Percentiles rank a stretch among this genome's conserved stretches.
Evolutionary conservation across 2,329 filamentous ascomycete genomes (phyloP).

Genomic region (Fusarium setosum): DNA sequence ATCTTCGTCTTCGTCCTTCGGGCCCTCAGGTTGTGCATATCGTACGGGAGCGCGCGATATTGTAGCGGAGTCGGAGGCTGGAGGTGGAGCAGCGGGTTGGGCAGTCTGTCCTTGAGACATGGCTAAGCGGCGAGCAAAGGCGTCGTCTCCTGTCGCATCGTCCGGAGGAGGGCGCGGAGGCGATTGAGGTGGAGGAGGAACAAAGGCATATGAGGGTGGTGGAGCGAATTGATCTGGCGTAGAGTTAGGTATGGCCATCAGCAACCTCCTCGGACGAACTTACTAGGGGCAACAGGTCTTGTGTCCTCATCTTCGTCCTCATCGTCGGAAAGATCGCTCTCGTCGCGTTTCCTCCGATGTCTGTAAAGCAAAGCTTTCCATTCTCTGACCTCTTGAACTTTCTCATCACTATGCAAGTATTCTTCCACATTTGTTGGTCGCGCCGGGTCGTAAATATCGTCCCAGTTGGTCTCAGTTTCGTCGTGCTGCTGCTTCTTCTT

Average conservation of each 20-base stretch:
- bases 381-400: constrained; percentile 80
- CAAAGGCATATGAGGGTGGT: constrained; percentile 66
- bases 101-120: constrained; percentile 60
- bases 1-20: constrained; percentile 51
- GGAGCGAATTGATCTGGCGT: constrained; percentile 69
- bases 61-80: constrained; percentile 61
- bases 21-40: constrained; percentile 60
- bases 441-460: constrained; percentile 89
- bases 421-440: constrained; percentile 87
- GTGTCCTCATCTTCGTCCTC: constrained; percentile 53
- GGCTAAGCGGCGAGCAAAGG: constrained; percentile 71
- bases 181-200: constrained; percentile 64
- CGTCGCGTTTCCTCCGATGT: constrained; percentile 64
- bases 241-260: constrained; percentile 29
- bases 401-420: constrained; percentile 86
- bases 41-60: constrained; percentile 84
- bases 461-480: constrained; percentile 79
- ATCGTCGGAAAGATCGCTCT: constrained; percentile 51
- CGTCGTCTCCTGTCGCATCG: constrained; percentile 76
- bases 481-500: constrained; percentile 69
- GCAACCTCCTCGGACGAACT: constrained; percentile 16
- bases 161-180: constrained; percentile 61
- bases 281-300: constrained; percentile 48
- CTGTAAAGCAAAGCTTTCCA: constrained; percentile 88
- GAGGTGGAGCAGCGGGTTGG: constrained; percentile 46